These are phyloP conservation scores for Triangularia setosa DNA, from an alignment of 2,329 filamentous ascomycete genomes.

Conservation along the genomic window DNA sequence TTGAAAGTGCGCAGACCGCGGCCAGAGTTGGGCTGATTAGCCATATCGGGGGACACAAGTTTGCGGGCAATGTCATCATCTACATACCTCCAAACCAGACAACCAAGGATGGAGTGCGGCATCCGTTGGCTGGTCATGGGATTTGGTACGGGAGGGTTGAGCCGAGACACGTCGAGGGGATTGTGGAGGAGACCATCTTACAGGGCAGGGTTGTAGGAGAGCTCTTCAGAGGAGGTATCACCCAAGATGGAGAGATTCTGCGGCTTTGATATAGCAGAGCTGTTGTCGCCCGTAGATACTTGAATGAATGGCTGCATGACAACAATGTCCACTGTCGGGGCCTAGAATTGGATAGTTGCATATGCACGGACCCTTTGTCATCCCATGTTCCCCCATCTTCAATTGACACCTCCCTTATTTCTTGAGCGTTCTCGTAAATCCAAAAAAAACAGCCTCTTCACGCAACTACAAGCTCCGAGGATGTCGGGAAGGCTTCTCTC, in stretches of 20 bases:
- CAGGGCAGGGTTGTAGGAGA: conserved; percentile 65
- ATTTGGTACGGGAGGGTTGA: conserved; percentile 82
- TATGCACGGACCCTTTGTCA: conserved; percentile 1
- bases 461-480: background rate
- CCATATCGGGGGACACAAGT: conserved; percentile 82
- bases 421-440: background rate
- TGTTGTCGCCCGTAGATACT: background rate
- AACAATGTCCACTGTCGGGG: background rate
- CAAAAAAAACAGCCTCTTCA: background rate
- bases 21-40: conserved; percentile 68
- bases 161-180: conserved; percentile 70
- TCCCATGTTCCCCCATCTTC: background rate
- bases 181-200: conserved; percentile 67
- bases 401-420: background rate
- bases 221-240: conserved; percentile 68
- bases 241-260: conserved; percentile 49
- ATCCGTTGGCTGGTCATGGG: conserved; percentile 65
- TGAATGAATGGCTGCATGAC: background rate
- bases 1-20: conserved; percentile 29
- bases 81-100: conserved; percentile 62
- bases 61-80: conserved; percentile 78
- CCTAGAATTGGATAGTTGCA: background rate
- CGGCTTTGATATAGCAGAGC: conserved; percentile 34
- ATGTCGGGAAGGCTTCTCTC: background rate
- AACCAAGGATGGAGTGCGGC: conserved; percentile 38